A percentile compares a stretch with the other conserved stretches of the same genome.
Evolutionary conservation across 768 basidiomycete species (phyloP).

Genomic region (Naganishia antarctica): DNA sequence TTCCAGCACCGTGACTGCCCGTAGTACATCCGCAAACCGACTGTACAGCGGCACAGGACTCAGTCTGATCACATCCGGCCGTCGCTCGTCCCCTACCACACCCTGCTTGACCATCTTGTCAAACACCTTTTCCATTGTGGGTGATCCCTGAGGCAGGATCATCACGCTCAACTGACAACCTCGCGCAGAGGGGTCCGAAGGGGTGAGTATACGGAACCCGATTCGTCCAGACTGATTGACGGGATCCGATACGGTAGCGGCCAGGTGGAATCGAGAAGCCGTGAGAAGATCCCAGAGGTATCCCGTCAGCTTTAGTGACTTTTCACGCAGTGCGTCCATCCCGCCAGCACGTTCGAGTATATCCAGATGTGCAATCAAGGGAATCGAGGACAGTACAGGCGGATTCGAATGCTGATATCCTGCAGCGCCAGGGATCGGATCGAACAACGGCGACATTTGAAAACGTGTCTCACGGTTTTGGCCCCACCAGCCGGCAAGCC

Average conservation of each 20-base stretch:
- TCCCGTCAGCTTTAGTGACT: constrained; percentile 66
- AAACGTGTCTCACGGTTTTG: constrained; percentile 83
- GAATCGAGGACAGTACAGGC: constrained; percentile 68
- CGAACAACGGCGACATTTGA: constrained; percentile 77
- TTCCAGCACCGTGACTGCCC: constrained; percentile 64
- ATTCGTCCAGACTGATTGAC: constrained; percentile 39
- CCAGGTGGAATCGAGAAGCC: constrained; percentile 59
- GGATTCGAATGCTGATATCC: constrained; percentile 97
- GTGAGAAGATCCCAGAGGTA: constrained; percentile 64
- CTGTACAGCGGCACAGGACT: constrained; percentile 85
- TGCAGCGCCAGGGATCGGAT: constrained; percentile 80
- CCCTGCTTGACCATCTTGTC: constrained; percentile 62
- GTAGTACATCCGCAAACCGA: constrained; percentile 68
- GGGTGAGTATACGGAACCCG: constrained; percentile 90
- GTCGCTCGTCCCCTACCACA: constrained; percentile 84
- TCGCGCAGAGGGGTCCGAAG: constrained; percentile 60
- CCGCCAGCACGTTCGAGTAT: constrained; percentile 75
- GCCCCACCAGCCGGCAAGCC: constrained; percentile 97
- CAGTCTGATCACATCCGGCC: constrained; percentile 85
- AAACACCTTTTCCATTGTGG: constrained; percentile 68
- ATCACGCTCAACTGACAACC: constrained; percentile 85
- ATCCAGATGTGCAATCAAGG: constrained; percentile 76
- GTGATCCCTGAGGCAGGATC: constrained; percentile 58
- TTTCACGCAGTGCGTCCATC: constrained; percentile 62
- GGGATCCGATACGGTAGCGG: not conserved